Evolutionary conservation across 805 yeast species (phyloP).

Genomic region (Metschnikowia noctiluminum): DNA sequence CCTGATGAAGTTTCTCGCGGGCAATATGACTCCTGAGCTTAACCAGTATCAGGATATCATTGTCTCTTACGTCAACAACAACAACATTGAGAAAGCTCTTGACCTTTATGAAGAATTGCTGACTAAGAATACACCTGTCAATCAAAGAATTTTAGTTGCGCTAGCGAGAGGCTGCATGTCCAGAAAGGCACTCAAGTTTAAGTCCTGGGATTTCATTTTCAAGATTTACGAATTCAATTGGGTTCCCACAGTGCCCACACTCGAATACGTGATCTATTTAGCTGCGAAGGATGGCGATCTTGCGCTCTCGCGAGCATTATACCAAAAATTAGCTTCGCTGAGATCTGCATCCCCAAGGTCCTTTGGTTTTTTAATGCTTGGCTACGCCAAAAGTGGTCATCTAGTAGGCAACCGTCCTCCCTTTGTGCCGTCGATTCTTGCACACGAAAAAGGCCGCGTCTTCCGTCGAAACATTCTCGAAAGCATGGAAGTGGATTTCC

Average conservation of each 20-base stretch:
- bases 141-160: slow-evolving; percentile 44
- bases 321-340: slow-evolving; percentile 42
- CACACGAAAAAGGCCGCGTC: slow-evolving; percentile 44
- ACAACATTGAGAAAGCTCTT: slow-evolving; percentile 68
- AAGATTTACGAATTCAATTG: slow-evolving; percentile 50
- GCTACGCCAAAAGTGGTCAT: slow-evolving; percentile 42
- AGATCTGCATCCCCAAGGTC: slow-evolving; percentile 35
- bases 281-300: slow-evolving; percentile 82
- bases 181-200: slow-evolving; percentile 41
- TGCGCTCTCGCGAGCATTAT: slow-evolving; percentile 65
- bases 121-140: slow-evolving; percentile 21
- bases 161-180: slow-evolving; percentile 69
- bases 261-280: slow-evolving; percentile 68
- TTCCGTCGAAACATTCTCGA: slow-evolving; percentile 47
- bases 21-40: slow-evolving; percentile 62
- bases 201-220: slow-evolving; percentile 78
- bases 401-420: slow-evolving; percentile 15
- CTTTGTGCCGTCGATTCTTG: slow-evolving; percentile 24
- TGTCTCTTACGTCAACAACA: slow-evolving; percentile 56
- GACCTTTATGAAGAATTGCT: slow-evolving; percentile 74
- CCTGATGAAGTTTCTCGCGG: slow-evolving; percentile 77
- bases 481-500: slow-evolving; percentile 33
- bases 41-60: slow-evolving; percentile 71
- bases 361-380: slow-evolving; percentile 45
- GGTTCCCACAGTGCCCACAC: slow-evolving; percentile 46